phyloP scores from a whole-genome alignment of 2,329 filamentous ascomycete species.

The Tricladium varicosporioides region DNA sequence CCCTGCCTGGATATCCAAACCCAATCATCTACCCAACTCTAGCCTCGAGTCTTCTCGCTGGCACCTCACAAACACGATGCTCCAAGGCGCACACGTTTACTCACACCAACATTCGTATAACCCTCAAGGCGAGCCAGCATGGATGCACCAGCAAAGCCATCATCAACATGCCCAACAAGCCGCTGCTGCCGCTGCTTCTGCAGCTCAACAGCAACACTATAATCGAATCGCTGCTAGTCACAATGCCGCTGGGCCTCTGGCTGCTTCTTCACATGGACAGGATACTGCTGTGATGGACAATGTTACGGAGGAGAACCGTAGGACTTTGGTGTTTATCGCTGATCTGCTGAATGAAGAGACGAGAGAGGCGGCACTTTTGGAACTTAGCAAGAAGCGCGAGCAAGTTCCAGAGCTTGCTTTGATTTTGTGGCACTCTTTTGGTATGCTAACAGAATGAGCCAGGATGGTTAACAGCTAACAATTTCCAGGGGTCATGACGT shows the following conservation, averaged over 20 bases:
- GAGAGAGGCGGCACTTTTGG: constrained; percentile 85
- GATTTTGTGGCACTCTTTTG: constrained; percentile 98
- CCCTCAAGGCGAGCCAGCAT: constrained; percentile 59
- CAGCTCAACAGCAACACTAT: constrained; percentile 56
- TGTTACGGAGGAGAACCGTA: constrained; percentile 85
- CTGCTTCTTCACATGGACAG: constrained; percentile 48
- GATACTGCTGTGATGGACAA: constrained; percentile 60
- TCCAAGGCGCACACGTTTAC: constrained; percentile 62
- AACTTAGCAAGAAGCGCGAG: constrained; percentile 97
- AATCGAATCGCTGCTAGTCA: constrained; percentile 69
- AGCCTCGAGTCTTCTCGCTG: constrained; percentile 7
- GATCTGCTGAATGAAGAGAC: constrained; percentile 86
- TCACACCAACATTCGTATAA: constrained; percentile 64
- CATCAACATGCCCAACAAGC: constrained; percentile 40
- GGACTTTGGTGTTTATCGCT: constrained; percentile 90
- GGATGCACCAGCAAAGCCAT: constrained; percentile 56
- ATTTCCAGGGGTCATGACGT: constrained; percentile 87
- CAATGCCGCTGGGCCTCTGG: constrained; percentile 41
- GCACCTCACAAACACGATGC: constrained; percentile 44
- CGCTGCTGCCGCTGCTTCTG: constrained; percentile 33
- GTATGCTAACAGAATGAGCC: constrained; percentile 48
- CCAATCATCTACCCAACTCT: not conserved
- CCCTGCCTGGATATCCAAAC: not conserved
- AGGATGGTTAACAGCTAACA: constrained; percentile 22
- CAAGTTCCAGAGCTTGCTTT: constrained; percentile 95